Conservation (phyloP, 768 basidiomycete genomes). For the Amanita pallidorosea region DNA sequence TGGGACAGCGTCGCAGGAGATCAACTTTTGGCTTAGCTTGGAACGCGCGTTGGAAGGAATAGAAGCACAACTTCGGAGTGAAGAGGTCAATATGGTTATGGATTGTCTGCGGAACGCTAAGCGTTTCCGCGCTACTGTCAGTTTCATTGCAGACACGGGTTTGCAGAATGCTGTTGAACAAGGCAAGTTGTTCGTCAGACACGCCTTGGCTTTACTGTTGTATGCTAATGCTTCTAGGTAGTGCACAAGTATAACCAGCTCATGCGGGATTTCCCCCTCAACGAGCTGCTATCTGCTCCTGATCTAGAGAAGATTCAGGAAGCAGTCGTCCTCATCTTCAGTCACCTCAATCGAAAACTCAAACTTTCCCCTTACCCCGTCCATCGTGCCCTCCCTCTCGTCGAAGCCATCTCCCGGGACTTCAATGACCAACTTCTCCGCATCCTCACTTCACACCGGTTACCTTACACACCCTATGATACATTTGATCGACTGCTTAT, state of each 20-base stretch:
- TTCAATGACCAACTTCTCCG: slow-evolving; percentile 93
- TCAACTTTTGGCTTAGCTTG: slow-evolving; percentile 97
- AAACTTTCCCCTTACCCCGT: slow-evolving; percentile 96
- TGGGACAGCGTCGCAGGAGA: slow-evolving; percentile 96
- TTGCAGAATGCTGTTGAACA: slow-evolving; percentile 88
- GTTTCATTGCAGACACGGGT: slow-evolving; percentile 96
- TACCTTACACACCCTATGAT: slow-evolving; percentile 90
- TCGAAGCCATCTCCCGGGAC: slow-evolving; percentile 96
- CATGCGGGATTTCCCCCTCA: slow-evolving; percentile 98
- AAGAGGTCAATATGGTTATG: slow-evolving; percentile 88
- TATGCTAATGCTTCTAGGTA: slow-evolving; percentile 15
- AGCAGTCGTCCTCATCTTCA: slow-evolving; percentile 77
- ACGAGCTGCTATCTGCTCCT: slow-evolving; percentile 92
- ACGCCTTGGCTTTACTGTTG: neutral
- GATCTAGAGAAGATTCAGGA: slow-evolving; percentile 95
- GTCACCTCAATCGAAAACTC: slow-evolving; percentile 91
- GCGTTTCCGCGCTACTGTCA: slow-evolving; percentile 93
- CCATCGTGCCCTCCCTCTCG: slow-evolving; percentile 88
- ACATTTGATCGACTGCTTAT: slow-evolving; percentile 83
- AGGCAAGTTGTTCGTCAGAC: slow-evolving; percentile 32
- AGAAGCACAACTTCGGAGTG: slow-evolving; percentile 82
- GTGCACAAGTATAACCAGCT: slow-evolving; percentile 97
- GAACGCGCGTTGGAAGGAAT: slow-evolving; percentile 91
- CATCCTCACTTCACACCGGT: slow-evolving; percentile 81
- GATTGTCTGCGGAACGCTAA: slow-evolving; percentile 93